Evolutionary conservation across 495 filamentous ascomycete genomes (phyloP).

Genomic region (Trichoderma gamsii): DNA sequence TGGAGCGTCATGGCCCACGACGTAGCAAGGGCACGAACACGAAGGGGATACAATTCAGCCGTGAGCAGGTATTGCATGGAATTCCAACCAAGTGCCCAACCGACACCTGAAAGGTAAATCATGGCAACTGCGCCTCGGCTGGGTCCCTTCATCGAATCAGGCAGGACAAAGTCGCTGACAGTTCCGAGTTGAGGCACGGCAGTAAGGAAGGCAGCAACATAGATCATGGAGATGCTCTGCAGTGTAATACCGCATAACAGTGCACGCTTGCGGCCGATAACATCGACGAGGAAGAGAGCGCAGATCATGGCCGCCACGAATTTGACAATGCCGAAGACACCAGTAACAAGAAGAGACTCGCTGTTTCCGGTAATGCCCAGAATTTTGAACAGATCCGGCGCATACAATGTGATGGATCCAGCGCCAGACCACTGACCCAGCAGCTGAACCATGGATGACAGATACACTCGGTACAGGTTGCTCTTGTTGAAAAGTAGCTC

Average conservation of each 20-base stretch:
- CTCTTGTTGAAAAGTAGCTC: slow-evolving; percentile 54
- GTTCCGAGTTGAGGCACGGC: slow-evolving; percentile 43
- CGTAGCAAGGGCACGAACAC: slow-evolving; percentile 46
- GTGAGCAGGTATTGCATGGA: slow-evolving; percentile 70
- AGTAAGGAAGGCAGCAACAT: slow-evolving; percentile 61
- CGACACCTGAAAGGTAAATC: slow-evolving; percentile 60
- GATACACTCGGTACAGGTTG: slow-evolving; percentile 60
- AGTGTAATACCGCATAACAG: slow-evolving; percentile 58
- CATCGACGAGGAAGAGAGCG: slow-evolving; percentile 66
- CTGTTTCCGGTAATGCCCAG: slow-evolving; percentile 57
- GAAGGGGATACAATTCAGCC: slow-evolving; percentile 66
- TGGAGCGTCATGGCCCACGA: slow-evolving; percentile 53
- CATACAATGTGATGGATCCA: slow-evolving; percentile 60
- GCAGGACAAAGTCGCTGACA: slow-evolving; percentile 25
- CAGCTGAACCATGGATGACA: slow-evolving; percentile 53
- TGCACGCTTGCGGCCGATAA: slow-evolving; percentile 66
- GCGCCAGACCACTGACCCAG: slow-evolving; percentile 67
- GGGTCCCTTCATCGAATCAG: slow-evolving; percentile 28
- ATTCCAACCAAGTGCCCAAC: slow-evolving; percentile 73
- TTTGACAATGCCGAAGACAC: slow-evolving; percentile 66
- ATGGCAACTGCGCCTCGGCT: slow-evolving; percentile 55
- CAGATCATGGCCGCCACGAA: slow-evolving; percentile 56
- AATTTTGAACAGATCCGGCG: slow-evolving; percentile 58
- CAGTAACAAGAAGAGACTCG: slow-evolving; percentile 60
- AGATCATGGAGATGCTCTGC: slow-evolving; percentile 60